Percentiles rank a stretch among this genome's conserved stretches.
Evolutionary conservation across 208 protist species (phyloP).

Genomic region (Trypanosoma brucei): DNA sequence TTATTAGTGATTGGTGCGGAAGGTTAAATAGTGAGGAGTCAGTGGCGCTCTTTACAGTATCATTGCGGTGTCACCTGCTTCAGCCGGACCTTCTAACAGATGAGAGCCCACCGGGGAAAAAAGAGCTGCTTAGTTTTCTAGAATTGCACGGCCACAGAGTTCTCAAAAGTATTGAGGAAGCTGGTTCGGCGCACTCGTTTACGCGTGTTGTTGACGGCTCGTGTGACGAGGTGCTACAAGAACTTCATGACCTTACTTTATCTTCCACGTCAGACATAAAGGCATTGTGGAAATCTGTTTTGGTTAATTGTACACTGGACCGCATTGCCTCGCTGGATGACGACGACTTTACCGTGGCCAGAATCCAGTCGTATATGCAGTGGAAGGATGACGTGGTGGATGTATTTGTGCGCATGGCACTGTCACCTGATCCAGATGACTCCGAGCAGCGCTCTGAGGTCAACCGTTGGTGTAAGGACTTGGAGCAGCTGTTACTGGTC

Average conservation of each 20-base stretch:
- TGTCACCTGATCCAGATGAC: constrained; percentile 25
- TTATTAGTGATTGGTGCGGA: constrained; percentile 53
- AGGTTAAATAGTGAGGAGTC: constrained; percentile 26
- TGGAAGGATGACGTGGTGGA: constrained; percentile 72
- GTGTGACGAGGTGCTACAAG: constrained; percentile 38
- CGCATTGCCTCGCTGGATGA: constrained; percentile 39
- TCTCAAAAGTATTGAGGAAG: constrained; percentile 14
- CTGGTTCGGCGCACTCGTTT: not conserved
- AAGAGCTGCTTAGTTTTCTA: constrained; percentile 48
- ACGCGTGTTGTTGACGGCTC: constrained; percentile 4
- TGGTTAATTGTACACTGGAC: constrained; percentile 46
- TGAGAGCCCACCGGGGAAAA: constrained; percentile 40
- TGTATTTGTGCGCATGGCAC: constrained; percentile 56
- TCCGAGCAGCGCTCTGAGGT: constrained; percentile 33
- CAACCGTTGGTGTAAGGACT: constrained; percentile 61
- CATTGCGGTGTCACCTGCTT: constrained; percentile 54
- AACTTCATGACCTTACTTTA: constrained; percentile 63
- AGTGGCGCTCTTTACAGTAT: constrained; percentile 33
- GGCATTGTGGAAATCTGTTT: constrained; percentile 47
- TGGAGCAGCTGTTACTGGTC: constrained; percentile 52
- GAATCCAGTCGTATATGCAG: constrained; percentile 40
- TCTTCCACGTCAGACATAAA: constrained; percentile 51
- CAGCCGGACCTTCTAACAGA: constrained; percentile 62
- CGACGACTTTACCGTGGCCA: constrained; percentile 59
- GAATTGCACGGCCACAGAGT: constrained; percentile 29